Base-by-base conservation (phyloP, 331 rosid species). In the Cydonia oblonga region DNA sequence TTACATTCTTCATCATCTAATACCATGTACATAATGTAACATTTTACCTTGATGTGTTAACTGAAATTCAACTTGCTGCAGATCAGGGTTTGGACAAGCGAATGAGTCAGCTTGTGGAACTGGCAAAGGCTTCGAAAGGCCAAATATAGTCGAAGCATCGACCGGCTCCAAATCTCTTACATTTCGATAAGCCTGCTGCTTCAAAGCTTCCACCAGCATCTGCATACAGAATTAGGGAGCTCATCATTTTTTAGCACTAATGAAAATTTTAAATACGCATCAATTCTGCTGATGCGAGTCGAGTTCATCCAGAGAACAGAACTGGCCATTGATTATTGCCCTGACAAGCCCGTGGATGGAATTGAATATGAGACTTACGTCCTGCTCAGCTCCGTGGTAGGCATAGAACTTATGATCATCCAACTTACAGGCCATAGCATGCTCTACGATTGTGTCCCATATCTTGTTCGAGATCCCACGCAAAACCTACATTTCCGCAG, bases 361-460 rank as follows among this genome's bases (percentile, higher is more conserved):
- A 44, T 69, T 24, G 58, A 79, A 74, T 15, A 51, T 2, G 26
- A 74, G 33, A 19, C 53, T 62, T 11, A 40, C 35, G 9, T 63
- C 35, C 1, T 24, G 52, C 8, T 61, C 71, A 7, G 6, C 51
- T 3, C 61, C 15, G 0, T 35, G 68, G 72, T 51, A 74, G 2
- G 68, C 58, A 9, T 74, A 69, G 23, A 52, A 10, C 76, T 42
- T 42, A 4, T 10, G 53, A 54, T 89, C 84, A 40, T 84, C 81
- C 16, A 77, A 25, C 20, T 38, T 76, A 66, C 87, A 84, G 13
- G 76, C 7, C 51, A 40, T 61, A 5, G 97, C 96, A 64, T 93
- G 96, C 7, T 75, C 14, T 51, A 75, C 58, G 29, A 93, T 88
- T 8, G 38, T 61, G 1, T n/a, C 15, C 96, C 91, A 88, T 14